A percentile compares a stretch with the other conserved stretches of the same genome.
Evolutionary conservation across 2,329 filamentous ascomycete genomes (phyloP).

Genomic region (Calonectria pteridis): DNA sequence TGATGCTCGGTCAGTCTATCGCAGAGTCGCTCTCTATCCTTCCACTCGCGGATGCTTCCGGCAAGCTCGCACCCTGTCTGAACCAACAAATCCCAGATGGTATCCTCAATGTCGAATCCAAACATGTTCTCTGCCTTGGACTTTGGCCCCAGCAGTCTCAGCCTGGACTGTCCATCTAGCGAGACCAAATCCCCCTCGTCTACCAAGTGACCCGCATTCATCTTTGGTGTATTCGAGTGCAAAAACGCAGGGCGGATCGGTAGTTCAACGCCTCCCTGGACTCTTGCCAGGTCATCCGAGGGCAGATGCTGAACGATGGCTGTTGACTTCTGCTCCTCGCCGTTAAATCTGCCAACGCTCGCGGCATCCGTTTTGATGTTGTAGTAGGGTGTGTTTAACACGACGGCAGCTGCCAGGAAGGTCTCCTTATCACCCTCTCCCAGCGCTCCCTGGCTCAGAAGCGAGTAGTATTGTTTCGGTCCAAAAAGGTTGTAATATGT

Average conservation of each 20-base stretch:
- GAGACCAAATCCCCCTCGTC: slow-evolving; percentile 25
- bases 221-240: slow-evolving; percentile 27
- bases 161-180: slow-evolving; percentile 14
- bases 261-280: not conserved
- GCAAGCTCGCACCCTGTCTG: slow-evolving; percentile 29
- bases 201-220: slow-evolving; percentile 26
- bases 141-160: slow-evolving; percentile 23
- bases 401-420: slow-evolving; percentile 24
- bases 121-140: slow-evolving; percentile 6
- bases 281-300: not conserved
- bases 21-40: slow-evolving; percentile 13
- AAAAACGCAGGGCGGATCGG: slow-evolving; percentile 17
- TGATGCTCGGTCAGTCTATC: slow-evolving; percentile 27
- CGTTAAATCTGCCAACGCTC: slow-evolving; percentile 19
- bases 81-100: slow-evolving; percentile 25
- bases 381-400: slow-evolving; percentile 13
- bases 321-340: slow-evolving; percentile 19
- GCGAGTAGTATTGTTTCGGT: slow-evolving; percentile 18
- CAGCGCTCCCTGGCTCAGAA: slow-evolving; percentile 25
- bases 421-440: slow-evolving; percentile 29
- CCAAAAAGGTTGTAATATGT: slow-evolving; percentile 28
- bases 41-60: slow-evolving; percentile 24
- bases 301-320: slow-evolving; percentile 23
- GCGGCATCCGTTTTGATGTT: slow-evolving; percentile 10
- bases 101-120: slow-evolving; percentile 26